These are phyloP conservation scores for Neofusicoccum ribis DNA, from an alignment of 2,329 filamentous ascomycete species.

Conservation along the genomic window DNA sequence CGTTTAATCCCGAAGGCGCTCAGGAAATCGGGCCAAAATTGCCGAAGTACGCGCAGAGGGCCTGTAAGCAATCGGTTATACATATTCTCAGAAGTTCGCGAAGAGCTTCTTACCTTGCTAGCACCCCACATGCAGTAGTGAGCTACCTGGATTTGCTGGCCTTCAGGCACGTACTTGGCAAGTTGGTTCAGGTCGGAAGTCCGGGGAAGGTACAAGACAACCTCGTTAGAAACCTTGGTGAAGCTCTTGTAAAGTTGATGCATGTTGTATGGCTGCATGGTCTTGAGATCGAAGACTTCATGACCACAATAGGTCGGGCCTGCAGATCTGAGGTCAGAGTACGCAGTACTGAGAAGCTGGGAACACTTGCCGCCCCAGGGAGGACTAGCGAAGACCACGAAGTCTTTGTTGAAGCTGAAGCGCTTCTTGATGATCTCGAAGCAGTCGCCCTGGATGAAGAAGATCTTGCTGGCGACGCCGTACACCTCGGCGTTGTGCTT, in stretches of 20 bases:
- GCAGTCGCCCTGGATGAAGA: slow-evolving; percentile 84
- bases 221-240: slow-evolving; percentile 45
- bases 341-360: too few species aligned
- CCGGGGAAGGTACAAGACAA: slow-evolving; percentile 81
- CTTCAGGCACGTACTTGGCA: slow-evolving; percentile 34
- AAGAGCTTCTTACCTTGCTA: slow-evolving; percentile 10
- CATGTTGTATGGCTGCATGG: slow-evolving; percentile 85
- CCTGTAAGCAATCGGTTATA: background rate
- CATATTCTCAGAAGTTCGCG: background rate
- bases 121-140: slow-evolving; percentile 20
- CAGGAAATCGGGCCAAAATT: background rate
- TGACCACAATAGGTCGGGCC: slow-evolving; percentile 64
- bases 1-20: too few species aligned
- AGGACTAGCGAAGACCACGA: slow-evolving; percentile 69
- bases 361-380: slow-evolving; percentile 67
- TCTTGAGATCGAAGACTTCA: slow-evolving; percentile 76
- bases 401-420: slow-evolving; percentile 45
- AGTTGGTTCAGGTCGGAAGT: slow-evolving; percentile 42
- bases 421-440: slow-evolving; percentile 67
- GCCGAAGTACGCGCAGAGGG: slow-evolving; percentile 18
- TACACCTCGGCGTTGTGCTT: slow-evolving; percentile 90
- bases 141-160: slow-evolving; percentile 37
- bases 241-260: slow-evolving; percentile 44
- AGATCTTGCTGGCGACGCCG: slow-evolving; percentile 74
- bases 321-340: slow-evolving; percentile 27